Evolutionary conservation across 345 rosid genomes (phyloP), one percentile per base, ranked within the genome.

Genomic region (Salix suchowensis): DNA sequence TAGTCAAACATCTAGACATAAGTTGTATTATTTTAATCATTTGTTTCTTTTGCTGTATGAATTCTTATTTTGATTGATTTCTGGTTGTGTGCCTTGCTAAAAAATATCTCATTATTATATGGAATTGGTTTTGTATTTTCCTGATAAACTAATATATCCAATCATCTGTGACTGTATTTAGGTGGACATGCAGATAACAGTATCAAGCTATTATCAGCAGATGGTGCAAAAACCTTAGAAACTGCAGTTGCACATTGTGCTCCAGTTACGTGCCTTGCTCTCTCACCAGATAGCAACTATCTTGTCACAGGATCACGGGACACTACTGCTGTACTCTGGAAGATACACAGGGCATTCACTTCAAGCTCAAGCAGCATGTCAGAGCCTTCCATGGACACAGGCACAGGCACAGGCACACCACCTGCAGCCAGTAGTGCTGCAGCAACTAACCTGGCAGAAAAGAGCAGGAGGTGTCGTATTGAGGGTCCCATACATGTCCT

Each of bases 131-230:
- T 37, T 64, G 1, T 37, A 37, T 26, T 44, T 37, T 42, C 5
- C 28, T n/a, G 70, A 58, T 39, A 60, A 23, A 58, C 23, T 40
- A 14, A 70, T 39, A 37, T 52, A n/a, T 32, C 1, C 10, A 6
- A 30, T 69, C 36, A n/a, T 37, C 26, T 68, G 16, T 21, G 58
- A 69, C 61, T 74, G 15, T 76, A 52, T 79, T 74, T 77, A 96
- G 99, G 99, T 78, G 99, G 99, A 61, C 98, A 96, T 80, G 97
- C 84, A 16, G 99, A 96, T 86, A 94, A 87, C 76, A 94, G 98
- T 76, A 84, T 94, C 86, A 96, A 92, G 88, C 76, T 96, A 46
- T 67, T 96, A 78, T 91, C 99, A 72, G 77, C 94, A 61, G 98
- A 93, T 74, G 97, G 92, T 76, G 99, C 97, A 77, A 93, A 88